Percentiles rank a stretch among this genome's conserved stretches.
phyloP scores from a whole-genome alignment of 345 rosid species.

The Kernera saxatilis region DNA sequence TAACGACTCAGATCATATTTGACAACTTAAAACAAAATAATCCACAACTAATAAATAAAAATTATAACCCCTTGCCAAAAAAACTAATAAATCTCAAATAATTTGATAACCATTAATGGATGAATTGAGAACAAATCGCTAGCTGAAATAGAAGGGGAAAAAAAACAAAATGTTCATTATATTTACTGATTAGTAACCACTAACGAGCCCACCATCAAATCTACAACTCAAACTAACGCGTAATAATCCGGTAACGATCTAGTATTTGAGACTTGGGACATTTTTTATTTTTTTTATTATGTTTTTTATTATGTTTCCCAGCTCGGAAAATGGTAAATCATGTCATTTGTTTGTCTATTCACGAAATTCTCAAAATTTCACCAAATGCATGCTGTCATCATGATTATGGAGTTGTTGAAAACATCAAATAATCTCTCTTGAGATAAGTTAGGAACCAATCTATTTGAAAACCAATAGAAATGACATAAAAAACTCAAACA shows the following conservation, averaged over 20 bases:
- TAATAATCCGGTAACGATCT: background rate
- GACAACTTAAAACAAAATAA: background rate
- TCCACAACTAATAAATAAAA: background rate
- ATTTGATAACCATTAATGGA: background rate
- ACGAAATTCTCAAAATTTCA: background rate
- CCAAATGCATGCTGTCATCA: background rate
- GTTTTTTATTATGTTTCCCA: too few species aligned
- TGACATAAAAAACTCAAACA: background rate
- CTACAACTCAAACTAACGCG: background rate
- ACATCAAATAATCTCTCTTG: background rate
- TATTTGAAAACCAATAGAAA: background rate
- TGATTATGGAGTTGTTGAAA: background rate
- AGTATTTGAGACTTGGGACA: background rate
- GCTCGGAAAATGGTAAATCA: too few species aligned
- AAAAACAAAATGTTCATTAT: background rate
- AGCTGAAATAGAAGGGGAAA: background rate
- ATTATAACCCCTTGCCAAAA: background rate
- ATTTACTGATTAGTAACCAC: background rate
- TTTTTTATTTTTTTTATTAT: too few species aligned
- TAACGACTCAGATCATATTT: background rate
- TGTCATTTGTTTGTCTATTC: too few species aligned
- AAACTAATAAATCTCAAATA: background rate
- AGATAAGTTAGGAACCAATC: background rate
- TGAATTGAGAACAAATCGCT: background rate
- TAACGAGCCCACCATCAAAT: constrained; percentile 9